Evolutionary conservation across 345 rosid species (phyloP).

Genomic region (Citrus cavaleriei): DNA sequence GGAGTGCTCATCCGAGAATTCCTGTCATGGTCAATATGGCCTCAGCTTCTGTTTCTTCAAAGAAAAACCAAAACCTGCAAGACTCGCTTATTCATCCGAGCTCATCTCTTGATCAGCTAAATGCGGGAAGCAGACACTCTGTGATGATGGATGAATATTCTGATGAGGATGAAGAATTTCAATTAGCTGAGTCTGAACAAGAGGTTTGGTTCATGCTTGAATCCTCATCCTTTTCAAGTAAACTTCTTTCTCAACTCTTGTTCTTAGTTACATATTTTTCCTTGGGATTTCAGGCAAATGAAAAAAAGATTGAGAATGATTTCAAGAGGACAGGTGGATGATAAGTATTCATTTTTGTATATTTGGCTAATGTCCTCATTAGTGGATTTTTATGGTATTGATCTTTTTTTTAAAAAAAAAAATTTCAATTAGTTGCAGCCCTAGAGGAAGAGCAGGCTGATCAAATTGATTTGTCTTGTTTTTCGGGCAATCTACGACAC

Average conservation of each 20-base stretch:
- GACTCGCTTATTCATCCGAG: constrained; percentile 47
- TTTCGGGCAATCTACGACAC: constrained; percentile 76
- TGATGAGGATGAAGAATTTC: constrained; percentile 95
- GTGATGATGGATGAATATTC: constrained; percentile 78
- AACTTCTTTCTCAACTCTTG: neutral
- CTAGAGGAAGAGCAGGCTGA: constrained; percentile 70
- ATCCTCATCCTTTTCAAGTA: constrained; percentile 2
- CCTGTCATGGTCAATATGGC: constrained; percentile 98
- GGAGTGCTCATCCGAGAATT: constrained; percentile 87
- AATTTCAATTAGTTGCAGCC: constrained; percentile 38
- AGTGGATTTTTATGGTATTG: constrained; percentile 4
- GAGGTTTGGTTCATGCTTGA: constrained; percentile 49
- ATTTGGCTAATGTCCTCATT: neutral
- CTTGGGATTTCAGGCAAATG: constrained; percentile 41
- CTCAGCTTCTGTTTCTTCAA: constrained; percentile 58
- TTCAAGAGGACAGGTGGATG: constrained; percentile 58
- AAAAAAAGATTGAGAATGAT: constrained; percentile 45
- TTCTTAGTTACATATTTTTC: constrained; percentile 2
- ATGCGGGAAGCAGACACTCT: constrained; percentile 65
- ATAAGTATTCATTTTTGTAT: constrained; percentile 6
- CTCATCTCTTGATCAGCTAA: constrained; percentile 61
- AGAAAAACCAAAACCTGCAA: constrained; percentile 43
- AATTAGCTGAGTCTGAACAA: constrained; percentile 80
- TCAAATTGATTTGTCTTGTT: constrained; percentile 77
- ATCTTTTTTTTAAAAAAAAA: neutral